Conservation (phyloP, 208 protist species). For the Acanthamoeba healyi region DNA sequence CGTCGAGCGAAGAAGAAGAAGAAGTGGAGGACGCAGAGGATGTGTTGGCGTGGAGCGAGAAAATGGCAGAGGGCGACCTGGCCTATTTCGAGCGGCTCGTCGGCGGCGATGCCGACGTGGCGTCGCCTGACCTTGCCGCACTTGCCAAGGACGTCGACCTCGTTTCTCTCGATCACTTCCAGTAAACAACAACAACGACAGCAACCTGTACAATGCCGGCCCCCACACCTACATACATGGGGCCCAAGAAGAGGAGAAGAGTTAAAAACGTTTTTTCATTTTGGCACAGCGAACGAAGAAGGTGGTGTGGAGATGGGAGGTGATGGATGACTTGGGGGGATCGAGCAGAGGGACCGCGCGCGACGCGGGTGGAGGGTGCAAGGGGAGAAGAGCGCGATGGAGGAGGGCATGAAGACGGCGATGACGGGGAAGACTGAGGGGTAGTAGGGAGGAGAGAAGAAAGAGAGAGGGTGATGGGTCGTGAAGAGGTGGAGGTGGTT, state of each 20-base stretch:
- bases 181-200: not conserved
- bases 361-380: not conserved
- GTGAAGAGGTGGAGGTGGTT: too few species aligned
- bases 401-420: not conserved
- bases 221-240: too few species aligned
- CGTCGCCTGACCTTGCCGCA: not conserved
- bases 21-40: not conserved
- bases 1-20: not conserved
- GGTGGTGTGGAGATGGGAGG: not conserved
- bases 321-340: too few species aligned
- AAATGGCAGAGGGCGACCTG: not conserved
- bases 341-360: too few species aligned
- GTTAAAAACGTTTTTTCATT: too few species aligned
- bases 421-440: not conserved
- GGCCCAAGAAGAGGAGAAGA: too few species aligned
- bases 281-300: too few species aligned
- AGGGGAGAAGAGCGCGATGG: not conserved
- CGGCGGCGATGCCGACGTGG: not conserved
- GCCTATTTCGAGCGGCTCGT: not conserved
- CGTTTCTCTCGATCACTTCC: not conserved
- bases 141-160: not conserved
- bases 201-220: too few species aligned
- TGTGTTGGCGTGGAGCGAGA: not conserved
- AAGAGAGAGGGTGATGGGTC: too few species aligned
- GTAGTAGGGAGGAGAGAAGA: not conserved